A percentile compares a stretch with the other conserved stretches of the same genome.
These are phyloP conservation scores for Adansonia grandidieri DNA, from an alignment of 441 rosid genomes.

Conservation along the genomic window DNA sequence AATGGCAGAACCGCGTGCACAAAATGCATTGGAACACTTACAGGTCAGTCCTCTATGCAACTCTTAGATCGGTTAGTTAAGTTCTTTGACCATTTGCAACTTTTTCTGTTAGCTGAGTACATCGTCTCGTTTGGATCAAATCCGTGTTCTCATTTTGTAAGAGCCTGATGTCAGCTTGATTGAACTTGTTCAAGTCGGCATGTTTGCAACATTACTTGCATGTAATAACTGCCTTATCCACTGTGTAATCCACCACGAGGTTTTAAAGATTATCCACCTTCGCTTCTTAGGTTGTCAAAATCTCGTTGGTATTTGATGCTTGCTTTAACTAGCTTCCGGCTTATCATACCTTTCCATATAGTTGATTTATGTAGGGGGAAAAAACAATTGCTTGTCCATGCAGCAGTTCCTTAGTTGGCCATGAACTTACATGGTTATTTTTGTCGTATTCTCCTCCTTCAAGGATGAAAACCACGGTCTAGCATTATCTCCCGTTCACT, in stretches of 20 bases:
- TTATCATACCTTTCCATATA: not conserved
- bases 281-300: not conserved
- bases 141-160: not conserved
- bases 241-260: not conserved
- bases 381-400: not conserved
- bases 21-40: constrained; percentile 73
- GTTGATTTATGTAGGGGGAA: not conserved
- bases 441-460: too few species aligned
- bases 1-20: constrained; percentile 89
- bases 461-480: not conserved
- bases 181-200: not conserved
- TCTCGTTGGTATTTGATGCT: not conserved
- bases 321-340: not conserved
- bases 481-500: not conserved
- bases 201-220: not conserved
- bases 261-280: not conserved
- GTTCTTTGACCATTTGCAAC: not conserved
- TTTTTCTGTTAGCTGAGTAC: too few species aligned
- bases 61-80: too few species aligned
- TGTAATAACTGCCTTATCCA: not conserved
- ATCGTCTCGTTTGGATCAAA: too few species aligned
- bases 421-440: too few species aligned
- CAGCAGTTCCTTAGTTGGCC: too few species aligned
- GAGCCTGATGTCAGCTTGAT: not conserved
- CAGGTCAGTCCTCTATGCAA: constrained; percentile 51